Evolutionary conservation across 225 moss, liverwort and hornwort genomes (phyloP).

Genomic region (Climacium dendroides): DNA sequence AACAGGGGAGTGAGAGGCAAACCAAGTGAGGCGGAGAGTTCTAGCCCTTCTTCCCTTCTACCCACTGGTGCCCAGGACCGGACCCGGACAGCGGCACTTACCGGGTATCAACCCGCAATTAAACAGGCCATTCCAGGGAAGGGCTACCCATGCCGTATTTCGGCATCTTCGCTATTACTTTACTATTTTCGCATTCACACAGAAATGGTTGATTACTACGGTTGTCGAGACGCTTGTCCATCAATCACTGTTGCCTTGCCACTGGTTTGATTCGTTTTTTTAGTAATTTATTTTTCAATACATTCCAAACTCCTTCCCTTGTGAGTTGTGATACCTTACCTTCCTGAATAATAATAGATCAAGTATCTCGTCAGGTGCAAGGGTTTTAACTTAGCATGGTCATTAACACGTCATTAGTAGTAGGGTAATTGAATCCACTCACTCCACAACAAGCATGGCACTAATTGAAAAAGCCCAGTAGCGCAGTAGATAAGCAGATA

Average conservation of each 20-base stretch:
- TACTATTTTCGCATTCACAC: not conserved
- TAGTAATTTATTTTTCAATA: not conserved
- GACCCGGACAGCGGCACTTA: rapidly evolving
- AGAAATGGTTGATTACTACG: not conserved
- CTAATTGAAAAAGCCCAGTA: not conserved
- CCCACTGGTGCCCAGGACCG: not conserved
- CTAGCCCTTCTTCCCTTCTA: not conserved
- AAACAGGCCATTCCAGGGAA: not conserved
- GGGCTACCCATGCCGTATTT: not conserved
- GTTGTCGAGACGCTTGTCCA: not conserved
- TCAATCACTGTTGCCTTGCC: not conserved
- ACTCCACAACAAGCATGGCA: not conserved
- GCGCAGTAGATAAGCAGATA: not conserved
- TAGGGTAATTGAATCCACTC: not conserved
- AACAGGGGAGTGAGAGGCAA: not conserved
- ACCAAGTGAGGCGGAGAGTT: not conserved
- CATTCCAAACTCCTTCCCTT: not conserved
- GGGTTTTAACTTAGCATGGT: not conserved
- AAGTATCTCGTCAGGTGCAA: not conserved
- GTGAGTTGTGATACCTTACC: not conserved
- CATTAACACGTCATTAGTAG: not conserved
- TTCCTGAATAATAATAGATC: no score
- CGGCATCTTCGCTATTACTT: not conserved
- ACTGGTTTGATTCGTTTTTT: not conserved
- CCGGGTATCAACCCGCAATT: not conserved